Evolutionary conservation across 352 stramenopile species (phyloP), one percentile per base, ranked within the genome.

Genomic region (Poterioochromonas sp.): DNA sequence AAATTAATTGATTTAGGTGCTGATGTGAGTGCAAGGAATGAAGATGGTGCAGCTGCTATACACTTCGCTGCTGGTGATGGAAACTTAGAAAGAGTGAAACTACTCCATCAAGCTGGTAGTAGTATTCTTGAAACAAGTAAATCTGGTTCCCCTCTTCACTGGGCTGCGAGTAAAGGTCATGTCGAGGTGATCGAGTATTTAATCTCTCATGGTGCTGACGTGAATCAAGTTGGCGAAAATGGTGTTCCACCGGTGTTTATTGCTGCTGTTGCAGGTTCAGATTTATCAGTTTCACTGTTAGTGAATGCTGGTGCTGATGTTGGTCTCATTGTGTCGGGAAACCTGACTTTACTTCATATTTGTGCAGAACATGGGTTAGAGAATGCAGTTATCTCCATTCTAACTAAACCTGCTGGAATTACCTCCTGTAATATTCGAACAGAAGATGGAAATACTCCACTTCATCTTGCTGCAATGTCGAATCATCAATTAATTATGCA

Each of bases 31-130:
- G 73, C 76, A 15, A 18, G 53, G 0, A 84, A 84, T 39, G 80
- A 65, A 26, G 79, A 84, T 76, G 51, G 78, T 49, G 81, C 62
- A 15, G 80, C 80, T 34, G 79, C 81, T 15, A 37, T 84, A 22
- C 76, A 84, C 54, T 84, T 83, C 64, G 81, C 81, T 49, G 77
- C 76, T n/a, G 71, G 80, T 64, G 37, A 71, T 41, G 78, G 78
- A 5, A 34, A 2, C 3, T 1, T 74, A 11, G 18, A 29, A 54
- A 3, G 65, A 3, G 11, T 74, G 20, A 0, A 15, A 18, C 18
- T 74, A 32, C 29, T 74, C 0, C 29, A 26, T 54, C 0, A 51
- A 11, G 1, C 5, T 37, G 39, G 40, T 8, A 37, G 37, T 18
- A 22, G 5, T 58, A 26, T 74, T 22, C 35, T 8, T 35, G 5